Base-by-base conservation (phyloP, 768 basidiomycete genomes). In the Tulasnella sp. region DNA sequence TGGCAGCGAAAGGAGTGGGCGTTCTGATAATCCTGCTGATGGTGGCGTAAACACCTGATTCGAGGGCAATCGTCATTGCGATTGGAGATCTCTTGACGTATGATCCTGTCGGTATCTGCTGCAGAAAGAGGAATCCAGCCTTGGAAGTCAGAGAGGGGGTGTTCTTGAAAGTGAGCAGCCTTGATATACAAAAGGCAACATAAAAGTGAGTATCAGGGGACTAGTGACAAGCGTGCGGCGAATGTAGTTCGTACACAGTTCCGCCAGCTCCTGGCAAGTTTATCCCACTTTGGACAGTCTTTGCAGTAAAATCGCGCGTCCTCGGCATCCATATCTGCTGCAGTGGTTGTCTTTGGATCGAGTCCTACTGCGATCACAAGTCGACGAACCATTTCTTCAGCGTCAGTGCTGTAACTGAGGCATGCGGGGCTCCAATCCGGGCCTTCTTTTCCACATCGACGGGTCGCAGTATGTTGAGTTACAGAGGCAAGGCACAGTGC, bases 221-320 rank as follows among this genome's bases (percentile, higher is more conserved):
- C n/a, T n/a, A n/a, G n/a, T n/a, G n/a, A n/a, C n/a, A n/a, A n/a
- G n/a, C n/a, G n/a, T n/a, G 29, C 11, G 2, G 19, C 12, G 21
- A 27, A 27, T 3, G 10, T 29, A n/a, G 1, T 11, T 12, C 52
- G 1, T 53, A 53, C 52, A 7, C 52, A 31, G 25, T 53, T 53
- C 31, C 52, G 52, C 52, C 52, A 53, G 25, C 12, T 53, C 8
- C 52, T 31, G 5, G 52, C 52, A 5, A 53, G 5, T 25, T 22
- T 3, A 31, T 53, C 52, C 9, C 19, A 21, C 25, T 29, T 22
- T 30, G 53, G 27, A 24, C 53, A 55, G 38, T 22, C 53, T 17
- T 55, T 2, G 27, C 53, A 55, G 29, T 55, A 55, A 12, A 55
- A 42, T 24, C 53, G 34, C 1, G 53, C 44, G 17, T 55, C 11